Conservation (phyloP, 1,284 basidiomycete species). For the Ceraceosorus bombacis region DNA sequence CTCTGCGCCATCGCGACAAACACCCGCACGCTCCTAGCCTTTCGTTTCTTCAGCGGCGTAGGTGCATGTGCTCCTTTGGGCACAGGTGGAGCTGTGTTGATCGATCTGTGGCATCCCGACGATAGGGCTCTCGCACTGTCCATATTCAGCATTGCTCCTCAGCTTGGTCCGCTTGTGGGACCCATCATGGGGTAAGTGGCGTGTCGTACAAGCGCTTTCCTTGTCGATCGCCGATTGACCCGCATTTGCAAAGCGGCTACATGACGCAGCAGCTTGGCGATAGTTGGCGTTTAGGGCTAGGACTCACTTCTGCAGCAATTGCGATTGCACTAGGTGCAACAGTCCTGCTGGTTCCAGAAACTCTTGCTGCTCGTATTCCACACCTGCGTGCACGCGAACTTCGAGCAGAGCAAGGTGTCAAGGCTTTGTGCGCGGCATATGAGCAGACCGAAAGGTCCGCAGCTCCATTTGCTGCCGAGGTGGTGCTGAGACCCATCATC, state of each 20-base stretch:
- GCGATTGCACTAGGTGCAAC: too few species aligned
- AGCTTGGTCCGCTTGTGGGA: slow-evolving; percentile 7
- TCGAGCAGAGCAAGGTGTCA: too few species aligned
- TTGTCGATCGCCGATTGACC: too few species aligned
- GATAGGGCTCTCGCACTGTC: slow-evolving; percentile 10
- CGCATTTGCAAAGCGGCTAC: slow-evolving; percentile 1
- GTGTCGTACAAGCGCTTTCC: too few species aligned
- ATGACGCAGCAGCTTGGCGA: slow-evolving; percentile 1
- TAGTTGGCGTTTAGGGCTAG: too few species aligned
- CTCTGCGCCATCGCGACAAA: slow-evolving; percentile 2
- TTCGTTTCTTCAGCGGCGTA: slow-evolving; percentile 10
- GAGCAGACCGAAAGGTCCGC: not conserved
- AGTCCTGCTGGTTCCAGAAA: too few species aligned
- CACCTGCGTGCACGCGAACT: too few species aligned
- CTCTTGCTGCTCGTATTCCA: too few species aligned
- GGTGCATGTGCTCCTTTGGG: slow-evolving; percentile 10
- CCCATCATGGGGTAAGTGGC: slow-evolving; percentile 2
- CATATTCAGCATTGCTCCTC: slow-evolving; percentile 10
- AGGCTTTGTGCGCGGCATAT: too few species aligned
- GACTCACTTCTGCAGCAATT: too few species aligned
- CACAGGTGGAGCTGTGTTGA: slow-evolving; percentile 7
- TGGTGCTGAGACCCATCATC: slow-evolving; percentile 3
- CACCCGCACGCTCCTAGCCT: not conserved
- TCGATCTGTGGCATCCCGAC: slow-evolving; percentile 4
- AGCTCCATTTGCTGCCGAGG: slow-evolving; percentile 3